Evolutionary conservation across 1,284 basidiomycete species (phyloP).

Genomic region (Tylopilus microsporus): DNA sequence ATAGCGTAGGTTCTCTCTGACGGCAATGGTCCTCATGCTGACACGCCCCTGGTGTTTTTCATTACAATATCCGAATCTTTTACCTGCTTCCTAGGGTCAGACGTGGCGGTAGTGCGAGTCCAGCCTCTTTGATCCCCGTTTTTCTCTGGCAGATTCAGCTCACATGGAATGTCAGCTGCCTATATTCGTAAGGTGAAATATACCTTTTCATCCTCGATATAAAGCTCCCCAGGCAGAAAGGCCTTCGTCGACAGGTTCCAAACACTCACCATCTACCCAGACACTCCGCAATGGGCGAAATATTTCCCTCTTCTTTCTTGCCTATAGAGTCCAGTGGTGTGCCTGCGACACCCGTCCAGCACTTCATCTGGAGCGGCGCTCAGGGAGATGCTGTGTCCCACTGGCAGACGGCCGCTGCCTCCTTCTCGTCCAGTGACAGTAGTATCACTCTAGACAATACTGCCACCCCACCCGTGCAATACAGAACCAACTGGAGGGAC

Average conservation of each 20-base stretch:
- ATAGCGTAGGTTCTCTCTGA: background rate
- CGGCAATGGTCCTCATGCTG: background rate
- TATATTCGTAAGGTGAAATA: background rate
- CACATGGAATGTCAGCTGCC: background rate
- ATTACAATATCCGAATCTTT: slow-evolving; percentile 2
- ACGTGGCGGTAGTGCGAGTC: slow-evolving; percentile 1
- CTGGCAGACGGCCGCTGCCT: background rate
- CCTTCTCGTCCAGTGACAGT: background rate
- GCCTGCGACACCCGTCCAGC: background rate
- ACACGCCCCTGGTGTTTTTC: slow-evolving; percentile 2
- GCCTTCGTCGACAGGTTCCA: background rate
- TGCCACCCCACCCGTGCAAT: background rate
- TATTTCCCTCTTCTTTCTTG: background rate
- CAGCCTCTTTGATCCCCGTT: background rate
- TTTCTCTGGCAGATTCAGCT: background rate
- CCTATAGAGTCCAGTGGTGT: background rate
- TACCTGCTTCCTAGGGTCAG: slow-evolving; percentile 1
- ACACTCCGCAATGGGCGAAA: slow-evolving; percentile 3
- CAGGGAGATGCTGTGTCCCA: background rate
- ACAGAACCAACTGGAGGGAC: slow-evolving; percentile 1
- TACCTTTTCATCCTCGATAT: background rate
- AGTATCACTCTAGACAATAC: background rate
- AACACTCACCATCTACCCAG: background rate
- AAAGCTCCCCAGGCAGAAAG: background rate
- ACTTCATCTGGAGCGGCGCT: background rate